Base-by-base conservation (phyloP, 495 filamentous ascomycete species). In the Coniosporium apollinis region DNA sequence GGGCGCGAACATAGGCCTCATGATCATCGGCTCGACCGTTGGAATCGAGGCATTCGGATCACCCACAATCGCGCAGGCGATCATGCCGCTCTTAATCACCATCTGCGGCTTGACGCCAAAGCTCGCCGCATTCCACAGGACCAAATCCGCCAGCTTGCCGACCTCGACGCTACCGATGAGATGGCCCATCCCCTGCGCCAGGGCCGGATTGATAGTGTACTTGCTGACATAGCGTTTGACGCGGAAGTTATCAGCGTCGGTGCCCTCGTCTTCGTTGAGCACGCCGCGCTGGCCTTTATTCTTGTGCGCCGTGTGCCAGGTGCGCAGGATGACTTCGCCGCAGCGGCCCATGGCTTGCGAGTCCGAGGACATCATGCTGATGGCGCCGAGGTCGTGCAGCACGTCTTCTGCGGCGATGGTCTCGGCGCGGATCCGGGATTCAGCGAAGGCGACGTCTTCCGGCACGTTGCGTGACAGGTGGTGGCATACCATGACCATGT, bases 401-500 rank as follows among this genome's bases (percentile, higher is more conserved):
- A 97, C 87, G 47, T 97, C 89, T 59, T 97, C 89, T 10, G 89
- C 89, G 0, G 85, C 89, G 51, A 97, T 97, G 30, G 89, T 97
- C 59, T 97, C 84, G 32, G 82, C 80, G 19, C 89, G 74, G 53
- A 97, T 97, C 14, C 89, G 82, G 32, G 75, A 82, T 58, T 97
- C 89, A 26, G 89, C 89, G 46, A 97, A 97, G 1, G 84, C 82
- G 11, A 96, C 80, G 53, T 97, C 89, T 55, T 97, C 89, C 37
- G 84, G 82, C 38, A 94, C 94, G 50, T 91, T 74, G 57, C 79
- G 83, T 30, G 72, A 79, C 14, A 96, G 60, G 51, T 97, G 91
- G 51, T 97, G 89, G 69, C 89, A 97, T 18, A 92, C 82, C 89
- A 96, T 96, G 22, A 97, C 57, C 89, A 97, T 97, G 56, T 96